A percentile compares a stretch with the other conserved stretches of the same genome.
phyloP scores from a whole-genome alignment of 2,329 filamentous ascomycete genomes.

The Decorospora gaudefroyi region DNA sequence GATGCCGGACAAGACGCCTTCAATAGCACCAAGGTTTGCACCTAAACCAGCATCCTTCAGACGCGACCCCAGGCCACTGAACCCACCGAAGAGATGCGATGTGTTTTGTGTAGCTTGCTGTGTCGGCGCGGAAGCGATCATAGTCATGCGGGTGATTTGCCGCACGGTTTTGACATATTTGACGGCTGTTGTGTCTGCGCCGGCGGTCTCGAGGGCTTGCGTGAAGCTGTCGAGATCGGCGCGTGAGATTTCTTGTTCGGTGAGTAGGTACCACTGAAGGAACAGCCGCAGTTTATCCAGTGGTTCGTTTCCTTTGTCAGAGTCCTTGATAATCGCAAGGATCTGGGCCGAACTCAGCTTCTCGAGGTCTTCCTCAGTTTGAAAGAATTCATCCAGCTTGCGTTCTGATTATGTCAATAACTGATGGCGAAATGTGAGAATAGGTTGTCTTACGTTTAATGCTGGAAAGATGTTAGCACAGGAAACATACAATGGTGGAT shows the following conservation, averaged over 20 bases:
- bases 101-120: conserved; percentile 67
- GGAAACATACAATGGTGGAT: no score
- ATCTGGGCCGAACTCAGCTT: conserved; percentile 87
- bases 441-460: conserved; percentile 68
- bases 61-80: conserved; percentile 87
- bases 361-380: conserved; percentile 91
- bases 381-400: conserved; percentile 94
- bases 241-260: conserved; percentile 82
- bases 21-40: conserved; percentile 88
- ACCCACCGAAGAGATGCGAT: conserved; percentile 86
- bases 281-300: conserved; percentile 91
- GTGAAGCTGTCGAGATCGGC: conserved; percentile 85
- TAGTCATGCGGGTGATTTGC: conserved; percentile 96
- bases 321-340: conserved; percentile 80
- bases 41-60: conserved; percentile 88
- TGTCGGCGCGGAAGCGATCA: conserved; percentile 83
- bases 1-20: conserved; percentile 90
- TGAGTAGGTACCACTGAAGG: conserved; percentile 89
- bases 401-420: conserved; percentile 56
- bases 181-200: conserved; percentile 75
- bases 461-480: no score
- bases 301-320: conserved; percentile 79
- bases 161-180: conserved; percentile 81
- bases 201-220: conserved; percentile 75
- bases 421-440: no score